phyloP scores from a whole-genome alignment of 768 basidiomycete species.

The Leucocoprinus sp. region DNA sequence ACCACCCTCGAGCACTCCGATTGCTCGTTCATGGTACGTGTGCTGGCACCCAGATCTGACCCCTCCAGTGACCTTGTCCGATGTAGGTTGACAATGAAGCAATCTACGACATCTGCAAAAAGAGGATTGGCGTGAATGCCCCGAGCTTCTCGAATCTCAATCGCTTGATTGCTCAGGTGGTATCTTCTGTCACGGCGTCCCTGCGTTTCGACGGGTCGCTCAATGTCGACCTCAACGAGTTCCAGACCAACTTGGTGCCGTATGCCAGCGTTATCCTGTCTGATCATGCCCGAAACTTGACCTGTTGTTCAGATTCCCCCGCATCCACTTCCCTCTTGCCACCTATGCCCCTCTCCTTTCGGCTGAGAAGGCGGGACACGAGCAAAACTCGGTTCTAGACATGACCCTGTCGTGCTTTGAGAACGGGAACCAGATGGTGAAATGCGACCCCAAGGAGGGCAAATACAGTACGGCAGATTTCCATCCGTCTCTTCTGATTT shows the following conservation, averaged over 20 bases:
- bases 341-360: constrained; percentile 94
- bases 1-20: constrained; percentile 99
- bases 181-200: constrained; percentile 95
- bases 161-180: constrained; percentile 95
- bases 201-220: constrained; percentile 95
- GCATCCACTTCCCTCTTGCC: constrained; percentile 97
- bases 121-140: constrained; percentile 74
- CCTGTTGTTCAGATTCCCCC: constrained; percentile 64
- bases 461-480: constrained; percentile 77
- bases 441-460: constrained; percentile 93
- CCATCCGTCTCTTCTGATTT: background rate
- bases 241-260: constrained; percentile 98
- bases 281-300: constrained; percentile 2
- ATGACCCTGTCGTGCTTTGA: constrained; percentile 99
- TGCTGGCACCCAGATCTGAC: background rate
- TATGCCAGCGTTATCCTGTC: constrained; percentile 32
- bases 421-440: constrained; percentile 91
- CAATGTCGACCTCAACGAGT: constrained; percentile 96
- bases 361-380: constrained; percentile 89
- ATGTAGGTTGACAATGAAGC: constrained; percentile 94
- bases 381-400: constrained; percentile 95
- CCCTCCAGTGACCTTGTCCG: background rate
- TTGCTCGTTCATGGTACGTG: constrained; percentile 96
- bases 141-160: constrained; percentile 95
- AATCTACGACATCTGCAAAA: constrained; percentile 99